Percentiles rank a stretch among this genome's conserved stretches.
Evolutionary conservation across 345 rosid species (phyloP).

Genomic region (Aquilaria sinensis): DNA sequence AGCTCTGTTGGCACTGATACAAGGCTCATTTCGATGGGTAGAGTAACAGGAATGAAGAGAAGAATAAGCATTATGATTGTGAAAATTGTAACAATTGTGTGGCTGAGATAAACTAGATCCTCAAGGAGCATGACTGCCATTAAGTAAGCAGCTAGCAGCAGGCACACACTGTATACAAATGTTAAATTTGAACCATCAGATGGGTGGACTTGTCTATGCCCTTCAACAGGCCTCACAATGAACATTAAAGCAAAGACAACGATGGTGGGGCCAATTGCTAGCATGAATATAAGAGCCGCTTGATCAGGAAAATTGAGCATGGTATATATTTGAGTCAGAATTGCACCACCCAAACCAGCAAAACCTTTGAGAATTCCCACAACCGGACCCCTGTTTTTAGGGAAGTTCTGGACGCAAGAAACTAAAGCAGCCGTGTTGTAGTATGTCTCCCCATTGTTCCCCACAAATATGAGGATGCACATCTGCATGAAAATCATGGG

Average conservation of each 20-base stretch:
- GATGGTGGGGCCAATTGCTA: slow-evolving; percentile 81
- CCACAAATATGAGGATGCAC: slow-evolving; percentile 82
- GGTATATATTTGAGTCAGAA: slow-evolving; percentile 71
- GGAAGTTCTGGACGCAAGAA: slow-evolving; percentile 89
- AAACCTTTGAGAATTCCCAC: slow-evolving; percentile 95
- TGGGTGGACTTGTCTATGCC: slow-evolving; percentile 68
- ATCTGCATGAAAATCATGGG: slow-evolving; percentile 34
- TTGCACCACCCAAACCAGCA: slow-evolving; percentile 93
- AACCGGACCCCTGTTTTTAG: slow-evolving; percentile 87
- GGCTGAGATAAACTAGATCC: slow-evolving; percentile 54
- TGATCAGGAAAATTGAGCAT: slow-evolving; percentile 65
- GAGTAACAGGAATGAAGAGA: slow-evolving; percentile 50
- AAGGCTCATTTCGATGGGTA: slow-evolving; percentile 55
- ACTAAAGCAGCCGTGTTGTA: slow-evolving; percentile 85
- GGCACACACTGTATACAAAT: slow-evolving; percentile 62
- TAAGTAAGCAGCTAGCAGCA: slow-evolving; percentile 68
- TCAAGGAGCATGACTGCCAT: slow-evolving; percentile 87
- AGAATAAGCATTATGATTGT: slow-evolving; percentile 53
- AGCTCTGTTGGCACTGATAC: slow-evolving; percentile 30
- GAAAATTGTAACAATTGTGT: slow-evolving; percentile 33
- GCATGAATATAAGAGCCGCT: slow-evolving; percentile 83
- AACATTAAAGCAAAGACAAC: slow-evolving; percentile 66
- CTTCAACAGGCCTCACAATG: slow-evolving; percentile 76
- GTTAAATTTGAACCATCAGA: slow-evolving; percentile 58
- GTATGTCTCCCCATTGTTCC: slow-evolving; percentile 92